Evolutionary conservation across 352 stramenopile genomes (phyloP).

Genomic region (Globisporangium camurandrum): DNA sequence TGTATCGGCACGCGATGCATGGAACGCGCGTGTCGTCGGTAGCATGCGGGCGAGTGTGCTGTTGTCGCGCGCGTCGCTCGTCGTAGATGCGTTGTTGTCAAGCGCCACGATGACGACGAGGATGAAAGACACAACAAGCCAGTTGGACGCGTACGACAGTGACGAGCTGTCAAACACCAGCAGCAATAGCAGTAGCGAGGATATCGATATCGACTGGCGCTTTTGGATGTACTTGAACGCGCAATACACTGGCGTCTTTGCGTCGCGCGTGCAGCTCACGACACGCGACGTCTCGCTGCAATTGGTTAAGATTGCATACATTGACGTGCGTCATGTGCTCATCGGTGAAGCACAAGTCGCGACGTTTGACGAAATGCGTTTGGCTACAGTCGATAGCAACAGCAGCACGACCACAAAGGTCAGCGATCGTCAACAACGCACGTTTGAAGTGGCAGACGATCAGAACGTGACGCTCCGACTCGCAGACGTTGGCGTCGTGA

Average conservation of each 20-base stretch:
- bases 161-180: not conserved
- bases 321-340: slow-evolving; percentile 12
- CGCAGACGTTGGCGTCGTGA: slow-evolving; percentile 20
- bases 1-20: slow-evolving; percentile 6
- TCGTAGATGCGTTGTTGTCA: not conserved
- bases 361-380: slow-evolving; percentile 11
- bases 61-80: slow-evolving; percentile 4
- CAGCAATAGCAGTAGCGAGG: too few species aligned
- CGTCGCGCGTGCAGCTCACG: slow-evolving; percentile 11
- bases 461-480: slow-evolving; percentile 33
- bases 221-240: not conserved
- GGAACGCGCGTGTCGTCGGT: slow-evolving; percentile 9
- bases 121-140: not conserved
- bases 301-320: slow-evolving; percentile 2
- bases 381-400: not conserved
- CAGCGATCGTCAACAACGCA: not conserved
- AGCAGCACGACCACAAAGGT: not conserved
- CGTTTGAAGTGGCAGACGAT: slow-evolving; percentile 30
- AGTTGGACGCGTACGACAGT: not conserved
- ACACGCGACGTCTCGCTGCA: slow-evolving; percentile 18
- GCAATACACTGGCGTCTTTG: slow-evolving; percentile 13
- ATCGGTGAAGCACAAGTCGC: slow-evolving; percentile 17
- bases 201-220: not conserved
- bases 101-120: slow-evolving; percentile 5
- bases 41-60: slow-evolving; percentile 14